Evolutionary conservation across 1,284 basidiomycete genomes (phyloP).

Genomic region (Coriolopsis trogii): DNA sequence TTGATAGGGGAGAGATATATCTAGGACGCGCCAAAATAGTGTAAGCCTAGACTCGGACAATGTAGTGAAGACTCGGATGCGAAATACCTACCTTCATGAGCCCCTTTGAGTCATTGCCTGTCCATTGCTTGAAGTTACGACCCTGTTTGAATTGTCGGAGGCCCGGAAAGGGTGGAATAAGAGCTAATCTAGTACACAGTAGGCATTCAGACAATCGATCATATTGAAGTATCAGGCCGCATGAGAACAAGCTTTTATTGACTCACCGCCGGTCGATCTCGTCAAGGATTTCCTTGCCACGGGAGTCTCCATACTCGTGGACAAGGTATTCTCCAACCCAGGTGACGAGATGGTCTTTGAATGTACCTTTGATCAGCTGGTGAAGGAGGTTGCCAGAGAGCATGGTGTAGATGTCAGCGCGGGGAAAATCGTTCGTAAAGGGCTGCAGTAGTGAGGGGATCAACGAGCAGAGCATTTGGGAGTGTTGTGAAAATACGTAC

Average conservation of each 20-base stretch:
- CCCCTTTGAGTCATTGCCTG: slow-evolving; percentile 23
- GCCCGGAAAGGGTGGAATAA: slow-evolving; percentile 18
- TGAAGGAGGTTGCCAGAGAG: slow-evolving; percentile 5
- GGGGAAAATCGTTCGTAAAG: slow-evolving; percentile 11
- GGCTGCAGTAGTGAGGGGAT: slow-evolving; percentile 28
- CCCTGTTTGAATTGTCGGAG: slow-evolving; percentile 24
- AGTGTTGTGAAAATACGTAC: too few species aligned
- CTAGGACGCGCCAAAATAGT: background rate
- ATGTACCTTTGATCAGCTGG: slow-evolving; percentile 32
- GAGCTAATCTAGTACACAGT: slow-evolving; percentile 16
- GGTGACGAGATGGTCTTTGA: slow-evolving; percentile 26
- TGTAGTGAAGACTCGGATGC: background rate
- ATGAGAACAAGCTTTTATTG: slow-evolving; percentile 15
- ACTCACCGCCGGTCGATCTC: slow-evolving; percentile 27
- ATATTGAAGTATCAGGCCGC: slow-evolving; percentile 5
- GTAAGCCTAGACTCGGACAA: background rate
- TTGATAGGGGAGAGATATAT: slow-evolving; percentile 23
- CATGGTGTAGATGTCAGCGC: slow-evolving; percentile 10
- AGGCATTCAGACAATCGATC: slow-evolving; percentile 2
- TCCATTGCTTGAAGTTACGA: slow-evolving; percentile 27
- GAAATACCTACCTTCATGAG: slow-evolving; percentile 25
- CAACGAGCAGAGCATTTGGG: slow-evolving; percentile 7
- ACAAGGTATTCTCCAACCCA: slow-evolving; percentile 21
- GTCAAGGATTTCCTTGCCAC: slow-evolving; percentile 9
- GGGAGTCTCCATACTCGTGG: slow-evolving; percentile 5